Evolutionary conservation across 2,329 filamentous ascomycete species (phyloP).

Genomic region (Monosporascus ibericus): DNA sequence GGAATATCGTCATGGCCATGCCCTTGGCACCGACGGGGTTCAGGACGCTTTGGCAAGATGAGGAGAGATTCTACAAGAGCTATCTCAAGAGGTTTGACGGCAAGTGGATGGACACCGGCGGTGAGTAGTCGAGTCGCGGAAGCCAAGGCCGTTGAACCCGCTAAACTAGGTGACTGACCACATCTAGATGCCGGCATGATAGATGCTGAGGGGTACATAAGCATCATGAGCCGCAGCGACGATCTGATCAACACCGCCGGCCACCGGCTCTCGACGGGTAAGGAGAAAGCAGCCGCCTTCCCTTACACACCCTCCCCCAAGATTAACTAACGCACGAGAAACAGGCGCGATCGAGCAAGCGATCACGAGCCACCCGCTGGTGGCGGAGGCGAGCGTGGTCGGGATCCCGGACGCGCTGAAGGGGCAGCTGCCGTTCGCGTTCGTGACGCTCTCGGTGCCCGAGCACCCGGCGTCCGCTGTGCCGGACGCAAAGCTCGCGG

Average conservation of each 20-base stretch:
- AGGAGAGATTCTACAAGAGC: slow-evolving; percentile 76
- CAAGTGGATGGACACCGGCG: slow-evolving; percentile 80
- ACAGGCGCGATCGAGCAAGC: slow-evolving; percentile 84
- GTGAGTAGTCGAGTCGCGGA: slow-evolving; percentile 9
- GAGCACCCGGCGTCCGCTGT: slow-evolving; percentile 46
- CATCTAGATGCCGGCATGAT: slow-evolving; percentile 70
- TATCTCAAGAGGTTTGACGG: slow-evolving; percentile 80
- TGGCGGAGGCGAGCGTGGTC: slow-evolving; percentile 82
- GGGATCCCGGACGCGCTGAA: slow-evolving; percentile 82
- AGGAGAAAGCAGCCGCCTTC: slow-evolving; percentile 12
- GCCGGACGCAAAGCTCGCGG: slow-evolving; percentile 35
- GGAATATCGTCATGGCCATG: slow-evolving; percentile 80
- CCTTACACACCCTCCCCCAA: no score
- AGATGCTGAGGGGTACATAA: slow-evolving; percentile 63
- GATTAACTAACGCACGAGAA: slow-evolving; percentile 4
- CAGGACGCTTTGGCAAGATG: slow-evolving; percentile 78
- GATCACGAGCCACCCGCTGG: slow-evolving; percentile 69
- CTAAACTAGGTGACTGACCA: slow-evolving; percentile 1
- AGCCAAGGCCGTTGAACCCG: not conserved
- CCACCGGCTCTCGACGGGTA: slow-evolving; percentile 82
- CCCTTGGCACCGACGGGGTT: slow-evolving; percentile 84
- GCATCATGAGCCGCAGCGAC: slow-evolving; percentile 62
- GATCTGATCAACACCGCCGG: slow-evolving; percentile 96
- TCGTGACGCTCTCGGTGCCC: slow-evolving; percentile 53
- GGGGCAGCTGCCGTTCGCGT: slow-evolving; percentile 87